Evolutionary conservation across 164 flowering plant genomes (phyloP).

Genomic region (Umbilicus rupestris): DNA sequence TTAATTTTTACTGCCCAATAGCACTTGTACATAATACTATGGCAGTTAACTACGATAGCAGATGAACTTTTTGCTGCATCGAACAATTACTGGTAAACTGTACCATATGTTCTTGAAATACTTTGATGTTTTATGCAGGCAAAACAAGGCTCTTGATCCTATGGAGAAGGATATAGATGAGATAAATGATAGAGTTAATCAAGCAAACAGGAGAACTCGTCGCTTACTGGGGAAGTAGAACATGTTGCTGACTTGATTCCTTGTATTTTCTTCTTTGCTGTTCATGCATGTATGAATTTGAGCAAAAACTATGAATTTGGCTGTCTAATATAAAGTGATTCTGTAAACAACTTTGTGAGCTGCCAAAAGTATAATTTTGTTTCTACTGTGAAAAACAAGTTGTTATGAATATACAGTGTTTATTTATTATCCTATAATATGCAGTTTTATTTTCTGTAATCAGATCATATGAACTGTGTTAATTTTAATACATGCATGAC

Average conservation of each 20-base stretch:
- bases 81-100: neutral
- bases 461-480: no score
- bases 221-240: conserved; percentile 56
- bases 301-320: neutral
- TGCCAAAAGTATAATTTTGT: neutral
- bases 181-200: conserved; percentile 43
- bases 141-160: conserved; percentile 53
- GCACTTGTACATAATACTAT: no score
- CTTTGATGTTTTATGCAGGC: conserved; percentile 36
- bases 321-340: neutral
- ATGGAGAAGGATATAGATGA: conserved; percentile 55
- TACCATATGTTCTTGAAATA: neutral
- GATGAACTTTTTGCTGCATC: neutral
- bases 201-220: conserved; percentile 56
- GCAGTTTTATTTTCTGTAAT: no score
- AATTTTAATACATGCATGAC: no score
- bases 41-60: neutral
- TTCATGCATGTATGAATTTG: neutral
- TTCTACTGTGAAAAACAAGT: neutral
- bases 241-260: neutral
- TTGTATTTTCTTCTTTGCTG: neutral
- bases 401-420: neutral
- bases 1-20: neutral
- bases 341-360: neutral
- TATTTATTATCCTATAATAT: neutral